Evolutionary conservation across 352 stramenopile genomes (phyloP), one percentile per base, ranked within the genome.

Genomic region (Phytophthora podocarpi): DNA sequence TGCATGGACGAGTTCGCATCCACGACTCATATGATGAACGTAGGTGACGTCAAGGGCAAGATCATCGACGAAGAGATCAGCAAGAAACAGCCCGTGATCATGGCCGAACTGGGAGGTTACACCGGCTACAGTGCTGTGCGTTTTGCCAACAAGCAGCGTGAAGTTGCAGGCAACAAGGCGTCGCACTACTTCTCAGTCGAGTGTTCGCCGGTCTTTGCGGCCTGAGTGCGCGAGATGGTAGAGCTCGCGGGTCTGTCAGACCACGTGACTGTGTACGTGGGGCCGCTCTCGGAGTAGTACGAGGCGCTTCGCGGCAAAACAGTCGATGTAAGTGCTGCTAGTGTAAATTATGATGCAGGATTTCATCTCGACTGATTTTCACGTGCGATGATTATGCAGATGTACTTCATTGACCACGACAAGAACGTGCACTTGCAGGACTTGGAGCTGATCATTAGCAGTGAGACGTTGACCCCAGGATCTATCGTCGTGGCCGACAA

Each of bases 371-470:
- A n/a, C n/a, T n/a, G n/a, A n/a, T 41, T 41, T 7, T 41, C 20
- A 41, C 35, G 13, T 18, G 20, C 20, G 23, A 32, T n/a, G n/a
- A n/a, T 9, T 18, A 11, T 24, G 26, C 41, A 78, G 68, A 41
- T 78, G 26, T 78, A 69, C 63, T 82, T 85, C 46, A 78, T 84
- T 32, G 72, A 84, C 57, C 76, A 85, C 59, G 67, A 79, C 27
- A 85, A 82, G 70, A 59, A 40, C 9, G 39, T 69, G 13, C 82
- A 85, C 40, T 45, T 82, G 40, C 41, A 58, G n/a, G 76, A 82
- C 49, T 48, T 70, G 49, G 76, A 85, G 68, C 42, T 76, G 30
- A 85, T 85, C 20, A 10, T 79, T 8, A 60, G 34, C 1, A 82
- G 71, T n/a, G 64, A 66, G 16, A 72, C 60, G 43, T 50, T 82